Evolutionary conservation across 306 rosid genomes (phyloP), one percentile per base, ranked within the genome.

Genomic region (Ziziphus jujuba): DNA sequence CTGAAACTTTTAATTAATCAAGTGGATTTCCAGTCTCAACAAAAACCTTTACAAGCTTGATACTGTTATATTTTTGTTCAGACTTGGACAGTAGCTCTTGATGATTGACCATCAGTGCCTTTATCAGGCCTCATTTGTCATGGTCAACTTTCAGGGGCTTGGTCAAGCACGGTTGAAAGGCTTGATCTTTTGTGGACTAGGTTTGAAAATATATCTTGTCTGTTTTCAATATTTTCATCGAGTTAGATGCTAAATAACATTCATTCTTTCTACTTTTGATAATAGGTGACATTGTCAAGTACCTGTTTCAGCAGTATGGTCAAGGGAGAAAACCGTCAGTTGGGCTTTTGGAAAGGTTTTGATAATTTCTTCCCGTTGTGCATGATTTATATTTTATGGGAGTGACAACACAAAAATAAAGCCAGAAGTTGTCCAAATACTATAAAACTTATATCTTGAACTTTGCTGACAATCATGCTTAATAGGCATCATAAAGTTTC

Each of bases 231-330:
- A 21, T 1, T 53, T 35, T 28, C 47, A 19, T 20, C 35, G 34
- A 34, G 55, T 23, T 61, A 6, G n/a, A 15, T 58, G 55, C 8
- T 65, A 21, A 72, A 11, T 74, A 34, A 74, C 71, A 50, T 63
- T 51, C 61, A 38, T 21, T 71, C 47, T 43, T 72, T 70, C 65
- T 56, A 23, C 70, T 35, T 69, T 78, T 77, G 54, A 38, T 75
- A 67, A 56, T 61, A 92, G 98, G 95, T 56, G 96, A 92, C 73
- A 92, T 92, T 63, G 98, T 92, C 58, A 85, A 79, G 63, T 92
- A 92, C 84, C 84, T 92, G 59, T 89, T 87, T 57, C 66, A 87
- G 80, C 90, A 52, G 78, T 89, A 84, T 74, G 92, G 96, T 54
- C 72, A 80, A 67, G 98, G 95, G 17, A 89, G 80, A 82, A 73